phyloP scores from a whole-genome alignment of 176 grass and related monocot genomes.

The Oryza coarctata region DNA sequence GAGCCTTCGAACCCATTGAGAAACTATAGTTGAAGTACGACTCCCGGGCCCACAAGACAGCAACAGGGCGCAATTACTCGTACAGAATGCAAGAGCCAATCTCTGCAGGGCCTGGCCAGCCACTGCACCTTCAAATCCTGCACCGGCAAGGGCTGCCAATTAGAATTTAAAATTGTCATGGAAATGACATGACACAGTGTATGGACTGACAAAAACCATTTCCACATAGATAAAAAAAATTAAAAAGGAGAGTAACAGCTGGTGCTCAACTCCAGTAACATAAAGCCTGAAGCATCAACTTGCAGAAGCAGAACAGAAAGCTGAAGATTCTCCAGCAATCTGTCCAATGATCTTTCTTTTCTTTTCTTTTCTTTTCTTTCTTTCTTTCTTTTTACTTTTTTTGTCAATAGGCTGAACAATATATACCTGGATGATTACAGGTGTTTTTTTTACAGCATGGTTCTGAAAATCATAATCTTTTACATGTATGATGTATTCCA shows the following conservation, averaged over 20 bases:
- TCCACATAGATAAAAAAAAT: constrained; percentile 9
- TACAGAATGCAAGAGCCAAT: background rate
- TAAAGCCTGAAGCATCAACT: constrained; percentile 6
- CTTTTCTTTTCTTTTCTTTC: background rate
- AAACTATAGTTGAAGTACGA: background rate
- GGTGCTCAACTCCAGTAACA: constrained; percentile 10
- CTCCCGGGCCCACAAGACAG: background rate
- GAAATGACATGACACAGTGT: constrained; percentile 23
- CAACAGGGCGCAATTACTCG: background rate
- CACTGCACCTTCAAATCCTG: background rate
- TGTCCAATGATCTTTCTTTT: background rate
- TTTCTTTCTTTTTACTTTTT: too few relatives aligned
- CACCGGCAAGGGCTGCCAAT: constrained; percentile 1
- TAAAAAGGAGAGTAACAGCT: constrained; percentile 6
- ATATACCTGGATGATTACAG: constrained; percentile 33
- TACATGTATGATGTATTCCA: constrained; percentile 65
- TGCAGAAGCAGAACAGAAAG: constrained; percentile 2
- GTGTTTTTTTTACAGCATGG: constrained; percentile 37
- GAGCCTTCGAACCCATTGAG: background rate
- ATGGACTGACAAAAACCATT: constrained; percentile 11
- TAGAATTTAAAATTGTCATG: background rate
- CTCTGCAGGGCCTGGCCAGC: background rate
- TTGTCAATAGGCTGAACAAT: constrained; percentile 7
- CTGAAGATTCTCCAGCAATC: constrained; percentile 16
- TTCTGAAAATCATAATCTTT: constrained; percentile 52